These are phyloP conservation scores for Yamadazyma conglobata DNA, from an alignment of 1,139 yeast genomes.

Conservation along the genomic window DNA sequence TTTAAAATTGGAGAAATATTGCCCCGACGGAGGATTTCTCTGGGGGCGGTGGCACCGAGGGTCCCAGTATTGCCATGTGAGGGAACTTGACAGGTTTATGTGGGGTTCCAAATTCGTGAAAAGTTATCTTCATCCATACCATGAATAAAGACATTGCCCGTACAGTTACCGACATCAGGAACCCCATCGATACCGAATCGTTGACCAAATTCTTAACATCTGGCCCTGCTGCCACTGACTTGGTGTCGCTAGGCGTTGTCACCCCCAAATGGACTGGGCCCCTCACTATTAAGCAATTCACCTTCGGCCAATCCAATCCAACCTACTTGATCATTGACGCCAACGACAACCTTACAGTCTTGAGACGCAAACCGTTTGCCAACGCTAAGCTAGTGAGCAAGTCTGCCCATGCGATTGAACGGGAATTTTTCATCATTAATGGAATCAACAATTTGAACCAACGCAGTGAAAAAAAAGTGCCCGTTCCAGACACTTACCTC, in stretches of 20 bases:
- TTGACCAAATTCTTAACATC: slow-evolving; percentile 27
- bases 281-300: slow-evolving; percentile 46
- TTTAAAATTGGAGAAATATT: too few relatives aligned
- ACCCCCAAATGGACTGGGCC: slow-evolving; percentile 19
- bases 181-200: slow-evolving; percentile 31
- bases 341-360: slow-evolving; percentile 42
- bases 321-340: slow-evolving; percentile 51
- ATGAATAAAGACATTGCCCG: slow-evolving; percentile 15
- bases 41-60: too few relatives aligned
- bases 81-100: too few relatives aligned
- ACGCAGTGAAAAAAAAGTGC: slow-evolving; percentile 30
- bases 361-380: slow-evolving; percentile 61
- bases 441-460: slow-evolving; percentile 40
- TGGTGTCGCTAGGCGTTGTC: slow-evolving; percentile 19
- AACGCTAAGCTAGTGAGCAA: slow-evolving; percentile 50
- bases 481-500: slow-evolving; percentile 45
- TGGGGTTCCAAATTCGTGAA: too few relatives aligned
- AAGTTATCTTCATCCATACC: neutral
- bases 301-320: slow-evolving; percentile 67
- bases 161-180: slow-evolving; percentile 30
- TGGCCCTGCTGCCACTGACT: slow-evolving; percentile 5
- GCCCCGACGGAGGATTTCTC: too few relatives aligned
- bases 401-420: slow-evolving; percentile 64
- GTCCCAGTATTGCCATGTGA: too few relatives aligned
- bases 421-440: slow-evolving; percentile 55